Percentiles rank a stretch among this genome's conserved stretches.
Conservation (phyloP, 1,139 yeast genomes). For the Taiozyma sp. region DNA sequence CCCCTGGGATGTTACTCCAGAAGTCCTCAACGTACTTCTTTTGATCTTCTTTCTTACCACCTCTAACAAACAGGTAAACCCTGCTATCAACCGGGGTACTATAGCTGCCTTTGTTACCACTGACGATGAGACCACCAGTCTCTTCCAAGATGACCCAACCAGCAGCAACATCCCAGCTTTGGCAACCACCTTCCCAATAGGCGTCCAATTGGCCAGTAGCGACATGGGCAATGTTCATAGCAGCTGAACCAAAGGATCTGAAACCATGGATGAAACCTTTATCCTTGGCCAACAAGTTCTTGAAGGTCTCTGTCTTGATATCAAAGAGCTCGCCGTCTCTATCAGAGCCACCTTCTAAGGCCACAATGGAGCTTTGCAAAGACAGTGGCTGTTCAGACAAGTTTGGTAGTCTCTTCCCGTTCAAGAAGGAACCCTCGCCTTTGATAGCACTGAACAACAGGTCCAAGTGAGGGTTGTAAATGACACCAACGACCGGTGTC, state of each 20-base stretch:
- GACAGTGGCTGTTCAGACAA: constrained; percentile 31
- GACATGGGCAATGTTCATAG: constrained; percentile 49
- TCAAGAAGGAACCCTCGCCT: constrained; percentile 48
- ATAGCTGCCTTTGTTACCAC: constrained; percentile 48
- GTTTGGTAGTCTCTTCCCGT: constrained; percentile 31
- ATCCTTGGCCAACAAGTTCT: constrained; percentile 38
- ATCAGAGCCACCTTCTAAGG: constrained; percentile 56
- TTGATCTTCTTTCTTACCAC: constrained; percentile 38
- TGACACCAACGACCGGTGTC: constrained; percentile 53
- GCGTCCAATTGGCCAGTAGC: constrained; percentile 53
- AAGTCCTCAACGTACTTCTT: constrained; percentile 41
- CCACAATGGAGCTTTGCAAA: constrained; percentile 49
- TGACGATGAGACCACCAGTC: constrained; percentile 52
- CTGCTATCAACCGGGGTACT: constrained; percentile 43
- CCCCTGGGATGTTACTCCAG: constrained; percentile 44
- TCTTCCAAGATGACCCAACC: constrained; percentile 57
- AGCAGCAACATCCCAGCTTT: constrained; percentile 63
- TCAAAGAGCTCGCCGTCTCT: constrained; percentile 46
- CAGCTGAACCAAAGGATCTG: constrained; percentile 56
- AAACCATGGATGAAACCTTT: constrained; percentile 55
- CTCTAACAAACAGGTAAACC: constrained; percentile 50
- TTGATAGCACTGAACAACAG: constrained; percentile 45
- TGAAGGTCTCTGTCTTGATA: constrained; percentile 43
- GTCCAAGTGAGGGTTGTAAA: constrained; percentile 51
- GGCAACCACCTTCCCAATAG: constrained; percentile 65